Evolutionary conservation across 345 rosid species (phyloP).

Genomic region (Passiflora organensis): DNA sequence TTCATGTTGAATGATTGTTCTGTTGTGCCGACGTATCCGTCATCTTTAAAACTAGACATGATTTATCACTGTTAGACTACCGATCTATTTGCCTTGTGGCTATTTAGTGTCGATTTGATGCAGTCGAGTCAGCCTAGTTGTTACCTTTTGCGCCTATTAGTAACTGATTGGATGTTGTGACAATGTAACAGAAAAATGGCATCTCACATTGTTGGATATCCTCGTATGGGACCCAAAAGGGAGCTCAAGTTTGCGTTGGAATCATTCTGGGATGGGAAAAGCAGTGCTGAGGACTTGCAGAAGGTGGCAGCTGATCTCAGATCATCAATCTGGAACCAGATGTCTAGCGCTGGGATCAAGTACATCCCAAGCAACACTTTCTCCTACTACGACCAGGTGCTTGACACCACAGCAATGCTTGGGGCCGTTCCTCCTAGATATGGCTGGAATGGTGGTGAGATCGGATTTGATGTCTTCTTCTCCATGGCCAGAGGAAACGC

Average conservation of each 20-base stretch:
- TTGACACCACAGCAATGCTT: slow-evolving; percentile 89
- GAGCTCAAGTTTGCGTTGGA: slow-evolving; percentile 98
- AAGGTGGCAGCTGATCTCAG: slow-evolving; percentile 88
- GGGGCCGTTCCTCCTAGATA: slow-evolving; percentile 95
- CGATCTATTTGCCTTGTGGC: too few relatives aligned
- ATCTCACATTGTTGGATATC: slow-evolving; percentile 96
- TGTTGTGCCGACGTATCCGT: too few relatives aligned
- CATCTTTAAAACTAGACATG: too few relatives aligned
- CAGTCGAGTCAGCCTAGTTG: too few relatives aligned
- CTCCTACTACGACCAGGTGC: slow-evolving; percentile 82
- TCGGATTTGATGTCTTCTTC: slow-evolving; percentile 72
- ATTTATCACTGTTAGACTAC: too few relatives aligned
- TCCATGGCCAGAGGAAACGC: slow-evolving; percentile 99
- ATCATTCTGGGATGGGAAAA: slow-evolving; percentile 97
- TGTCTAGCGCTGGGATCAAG: slow-evolving; percentile 80
- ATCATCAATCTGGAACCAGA: slow-evolving; percentile 89
- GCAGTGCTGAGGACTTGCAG: slow-evolving; percentile 76
- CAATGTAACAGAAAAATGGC: slow-evolving; percentile 47
- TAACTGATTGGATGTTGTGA: too few relatives aligned
- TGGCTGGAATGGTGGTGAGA: slow-evolving; percentile 80
- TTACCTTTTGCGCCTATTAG: too few relatives aligned
- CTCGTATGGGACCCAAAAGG: slow-evolving; percentile 99
- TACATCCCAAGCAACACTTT: slow-evolving; percentile 96
- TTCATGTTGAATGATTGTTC: not conserved
- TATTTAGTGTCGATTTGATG: too few relatives aligned